Base-by-base conservation (phyloP, 768 basidiomycete species). In the Russula sp. region DNA sequence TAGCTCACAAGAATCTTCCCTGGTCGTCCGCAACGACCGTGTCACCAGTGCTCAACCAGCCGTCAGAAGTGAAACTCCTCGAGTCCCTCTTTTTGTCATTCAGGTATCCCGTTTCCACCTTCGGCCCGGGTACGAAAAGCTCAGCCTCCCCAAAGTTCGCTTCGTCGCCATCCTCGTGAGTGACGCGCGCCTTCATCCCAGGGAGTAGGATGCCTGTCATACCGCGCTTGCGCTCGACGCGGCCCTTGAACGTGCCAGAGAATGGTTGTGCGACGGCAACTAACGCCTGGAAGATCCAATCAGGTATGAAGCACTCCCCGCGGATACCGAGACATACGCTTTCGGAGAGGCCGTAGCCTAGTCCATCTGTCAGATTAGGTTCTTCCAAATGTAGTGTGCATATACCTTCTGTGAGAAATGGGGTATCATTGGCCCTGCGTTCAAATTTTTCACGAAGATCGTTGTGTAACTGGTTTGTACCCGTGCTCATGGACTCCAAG, bases 81-180 rank as follows among this genome's bases (percentile, higher is more conserved):
- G 0, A 87, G 90, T 57, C 75, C 76, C 86, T 85, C 65, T 80
- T 76, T 54, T 81, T 78, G 69, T 90, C 86, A 56, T 83, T 81
- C 80, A 82, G 85, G 69, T 91, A 91, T 0, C 89, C 90, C 0
- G 81, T 69, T 0, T 82, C 79, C 25, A 88, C 71, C 16, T 49
- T 49, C 6, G 16, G 62, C 81, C 85, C 0, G 42, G 74, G 75
- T 9, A 89, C 67, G 74, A 81, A 83, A 91, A 71, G 65, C 90
- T 86, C 88, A 0, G 79, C 73, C 68, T 90, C 87, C 64, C 81
- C 77, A 13, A 76, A 58, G 2, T 72, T 76, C 0, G 81, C 84
- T 1, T 83, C 77, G 4, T 71, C 65, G 6, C 84, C 84, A 58
- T 85, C 83, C 10, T 83, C 81, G 0, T 78, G 77, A 18, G 84